These are phyloP conservation scores for Pythium apleroticum DNA, from an alignment of 352 stramenopile species.

Conservation along the genomic window DNA sequence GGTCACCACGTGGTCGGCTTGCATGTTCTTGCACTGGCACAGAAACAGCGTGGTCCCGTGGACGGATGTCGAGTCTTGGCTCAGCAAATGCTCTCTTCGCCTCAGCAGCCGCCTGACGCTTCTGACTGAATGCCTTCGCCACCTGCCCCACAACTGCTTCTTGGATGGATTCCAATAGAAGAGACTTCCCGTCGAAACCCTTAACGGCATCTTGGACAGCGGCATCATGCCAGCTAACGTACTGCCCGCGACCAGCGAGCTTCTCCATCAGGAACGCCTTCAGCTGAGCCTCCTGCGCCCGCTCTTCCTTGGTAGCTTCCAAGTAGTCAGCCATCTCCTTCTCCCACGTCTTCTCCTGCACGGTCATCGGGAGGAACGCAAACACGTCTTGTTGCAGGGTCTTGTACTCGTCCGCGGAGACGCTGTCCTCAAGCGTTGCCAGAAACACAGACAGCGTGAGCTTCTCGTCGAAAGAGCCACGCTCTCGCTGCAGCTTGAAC, in stretches of 20 bases:
- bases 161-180: constrained; percentile 15
- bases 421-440: constrained; percentile 40
- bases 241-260: constrained; percentile 14
- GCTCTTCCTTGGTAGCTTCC: constrained; percentile 22
- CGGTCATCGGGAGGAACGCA: constrained; percentile 26
- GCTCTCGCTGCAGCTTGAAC: constrained; percentile 31
- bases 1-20: neutral
- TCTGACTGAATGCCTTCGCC: constrained; percentile 14
- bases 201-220: constrained; percentile 17
- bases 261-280: constrained; percentile 17
- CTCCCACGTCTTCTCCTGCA: constrained; percentile 34
- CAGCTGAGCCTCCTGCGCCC: constrained; percentile 14
- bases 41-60: neutral
- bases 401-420: constrained; percentile 1
- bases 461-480: constrained; percentile 44
- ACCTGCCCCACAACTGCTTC: constrained; percentile 24
- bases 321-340: constrained; percentile 30
- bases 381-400: constrained; percentile 19
- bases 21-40: neutral
- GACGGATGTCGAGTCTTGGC: neutral
- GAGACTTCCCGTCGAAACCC: neutral
- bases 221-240: constrained; percentile 22
- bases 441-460: constrained; percentile 57
- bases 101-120: constrained; percentile 6
- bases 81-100: constrained; percentile 3